Evolutionary conservation across 139 green algal species (phyloP), one percentile per base, ranked within the genome.

Genomic region (Chlamydomonas incerta): DNA sequence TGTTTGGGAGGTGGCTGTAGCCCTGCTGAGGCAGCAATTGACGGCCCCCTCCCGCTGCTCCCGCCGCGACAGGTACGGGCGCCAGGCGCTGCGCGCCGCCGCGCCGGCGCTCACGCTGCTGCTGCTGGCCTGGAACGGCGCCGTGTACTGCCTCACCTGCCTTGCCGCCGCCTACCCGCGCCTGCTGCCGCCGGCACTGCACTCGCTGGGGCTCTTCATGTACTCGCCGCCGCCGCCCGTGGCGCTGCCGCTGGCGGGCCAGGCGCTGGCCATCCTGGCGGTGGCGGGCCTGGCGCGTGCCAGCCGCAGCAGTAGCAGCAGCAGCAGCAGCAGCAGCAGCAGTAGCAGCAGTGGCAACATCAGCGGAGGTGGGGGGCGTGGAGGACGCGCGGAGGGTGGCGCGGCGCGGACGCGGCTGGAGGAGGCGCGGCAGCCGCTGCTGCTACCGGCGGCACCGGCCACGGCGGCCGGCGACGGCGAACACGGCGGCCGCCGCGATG

Each of bases 121-220:
- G 37, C 70, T 89, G 57, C 67, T 85, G 35, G 63, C 69, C 18
- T 89, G 85, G 85, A 58, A 74, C 31, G 31, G 46, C 29, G 85
- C 75, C 10, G 68, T 89, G 67, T 86, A 86, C 68, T 57, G 76
- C 15, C 23, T 73, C 28, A 89, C 85, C 23, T 58, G 55, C 41
- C 31, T 81, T 4, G 63, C 83, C 11, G n/a, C 20, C 50, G 67
- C 50, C 8, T 74, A 79, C 46, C 79, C 65, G 33, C 2, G 55
- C 14, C 67, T 70, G 23, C 55, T 79, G n/a, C 79, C 69, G 31
- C 76, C 81, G 24, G 35, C 83, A 17, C 76, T 89, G 29, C 77
- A 86, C 50, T 88, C 87, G 4, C 34, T 91, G 9, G 87, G 87
- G 29, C 76, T 91, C 21, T 88, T 91, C 72, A 88, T 83, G 68